Percentiles rank a stretch among this genome's conserved stretches.
Conservation (phyloP, 2,329 filamentous ascomycete genomes). For the Monilinia fructicola region DNA sequence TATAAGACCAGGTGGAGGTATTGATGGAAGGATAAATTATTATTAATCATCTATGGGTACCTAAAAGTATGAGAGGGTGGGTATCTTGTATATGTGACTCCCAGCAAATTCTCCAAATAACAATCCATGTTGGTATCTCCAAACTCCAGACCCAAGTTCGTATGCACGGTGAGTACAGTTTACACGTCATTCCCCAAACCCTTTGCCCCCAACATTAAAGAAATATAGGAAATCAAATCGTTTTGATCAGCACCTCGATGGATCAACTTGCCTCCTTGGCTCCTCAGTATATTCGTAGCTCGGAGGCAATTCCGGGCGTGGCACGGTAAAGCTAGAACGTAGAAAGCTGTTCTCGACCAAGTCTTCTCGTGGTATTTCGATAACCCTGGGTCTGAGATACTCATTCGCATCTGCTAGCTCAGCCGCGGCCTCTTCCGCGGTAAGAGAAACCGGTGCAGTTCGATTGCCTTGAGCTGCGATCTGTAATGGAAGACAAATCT, state of each 20-base stretch:
- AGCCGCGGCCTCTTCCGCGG: constrained; percentile 31
- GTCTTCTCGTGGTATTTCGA: constrained; percentile 35
- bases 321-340: constrained; percentile 6
- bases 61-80: constrained; percentile 13
- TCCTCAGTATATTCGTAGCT: constrained; percentile 35
- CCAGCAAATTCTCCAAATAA: not conserved
- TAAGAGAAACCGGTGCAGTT: constrained; percentile 23
- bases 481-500: constrained; percentile 37
- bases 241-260: constrained; percentile 27
- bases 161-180: not conserved
- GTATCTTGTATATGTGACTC: constrained; percentile 17
- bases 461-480: constrained; percentile 36
- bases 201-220: not conserved
- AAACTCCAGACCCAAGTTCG: not conserved
- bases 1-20: not conserved
- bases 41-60: constrained; percentile 15
- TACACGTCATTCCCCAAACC: not conserved
- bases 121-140: constrained; percentile 5
- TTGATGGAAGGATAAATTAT: not conserved
- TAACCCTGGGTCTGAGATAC: constrained; percentile 35
- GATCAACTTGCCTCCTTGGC: constrained; percentile 21
- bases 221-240: not conserved
- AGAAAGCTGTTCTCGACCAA: constrained; percentile 36
- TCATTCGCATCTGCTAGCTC: constrained; percentile 37
- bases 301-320: constrained; percentile 33